These are phyloP conservation scores for Persicaria maculosa DNA, from an alignment of 148 eudicot genomes.

Conservation along the genomic window DNA sequence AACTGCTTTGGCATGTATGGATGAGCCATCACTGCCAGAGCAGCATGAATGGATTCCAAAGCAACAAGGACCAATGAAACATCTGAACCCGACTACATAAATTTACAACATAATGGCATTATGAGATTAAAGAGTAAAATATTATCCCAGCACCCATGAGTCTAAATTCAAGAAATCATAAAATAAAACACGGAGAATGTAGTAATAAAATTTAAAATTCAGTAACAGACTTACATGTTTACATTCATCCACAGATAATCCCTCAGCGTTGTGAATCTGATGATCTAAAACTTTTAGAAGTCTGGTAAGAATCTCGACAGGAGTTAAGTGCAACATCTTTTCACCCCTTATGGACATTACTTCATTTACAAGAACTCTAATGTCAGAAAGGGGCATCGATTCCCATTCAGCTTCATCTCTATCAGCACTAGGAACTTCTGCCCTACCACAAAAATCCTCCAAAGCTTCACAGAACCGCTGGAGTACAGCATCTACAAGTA, in stretches of 20 bases:
- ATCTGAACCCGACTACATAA: conserved; percentile 71
- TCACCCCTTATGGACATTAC: conserved; percentile 51
- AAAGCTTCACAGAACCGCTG: conserved; percentile 56
- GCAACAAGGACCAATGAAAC: conserved; percentile 58
- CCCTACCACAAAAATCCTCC: conserved; percentile 70
- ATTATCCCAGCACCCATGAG: not conserved
- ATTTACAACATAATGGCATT: conserved; percentile 5
- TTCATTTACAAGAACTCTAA: conserved; percentile 62
- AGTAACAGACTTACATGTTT: conserved; percentile 51
- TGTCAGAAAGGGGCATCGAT: conserved; percentile 54
- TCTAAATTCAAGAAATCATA: not conserved
- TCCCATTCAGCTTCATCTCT: conserved; percentile 75
- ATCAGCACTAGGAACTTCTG: conserved; percentile 69
- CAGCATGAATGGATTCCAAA: conserved; percentile 88
- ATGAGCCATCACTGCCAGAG: conserved; percentile 70
- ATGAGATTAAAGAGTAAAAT: conserved; percentile 1
- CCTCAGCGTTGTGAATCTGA: conserved; percentile 94
- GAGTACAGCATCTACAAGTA: conserved; percentile 49
- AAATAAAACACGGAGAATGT: not conserved
- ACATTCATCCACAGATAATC: conserved; percentile 72
- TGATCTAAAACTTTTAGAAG: conserved; percentile 68
- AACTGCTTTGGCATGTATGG: conserved; percentile 85
- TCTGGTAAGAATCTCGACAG: conserved; percentile 62
- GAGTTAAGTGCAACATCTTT: conserved; percentile 60
- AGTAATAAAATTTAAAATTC: not conserved